Percentiles rank a stretch among this genome's conserved stretches.
Conservation (phyloP, 768 basidiomycete genomes). For the Lactifluus rugatus region DNA sequence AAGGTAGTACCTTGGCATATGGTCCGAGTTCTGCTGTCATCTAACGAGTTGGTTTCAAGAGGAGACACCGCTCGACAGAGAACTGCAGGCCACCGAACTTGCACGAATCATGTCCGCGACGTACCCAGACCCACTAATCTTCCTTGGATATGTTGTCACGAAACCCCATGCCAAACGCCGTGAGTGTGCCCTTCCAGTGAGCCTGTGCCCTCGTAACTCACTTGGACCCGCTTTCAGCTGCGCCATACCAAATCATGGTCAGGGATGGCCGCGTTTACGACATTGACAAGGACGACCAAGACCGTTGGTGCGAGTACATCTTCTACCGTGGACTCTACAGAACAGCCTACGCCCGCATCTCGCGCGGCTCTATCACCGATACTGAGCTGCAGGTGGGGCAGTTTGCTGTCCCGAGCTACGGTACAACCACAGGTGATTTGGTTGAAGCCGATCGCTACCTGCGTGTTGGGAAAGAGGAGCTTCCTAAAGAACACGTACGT, state of each 20-base stretch:
- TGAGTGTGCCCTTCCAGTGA: conserved; percentile 28
- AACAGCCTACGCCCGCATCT: conserved; percentile 74
- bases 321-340: conserved; percentile 72
- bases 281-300: conserved; percentile 61
- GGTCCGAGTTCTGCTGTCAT: not conserved
- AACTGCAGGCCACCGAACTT: conserved; percentile 72
- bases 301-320: conserved; percentile 89
- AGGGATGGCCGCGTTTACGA: conserved; percentile 74
- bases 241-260: conserved; percentile 67
- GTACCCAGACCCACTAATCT: conserved; percentile 65
- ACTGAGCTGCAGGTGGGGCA: conserved; percentile 86
- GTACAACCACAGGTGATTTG: conserved; percentile 44
- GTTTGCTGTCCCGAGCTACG: conserved; percentile 63
- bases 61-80: conserved; percentile 82
- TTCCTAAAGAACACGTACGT: conserved; percentile 56
- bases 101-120: conserved; percentile 67
- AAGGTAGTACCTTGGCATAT: conserved; percentile 41
- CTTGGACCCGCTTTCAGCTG: conserved; percentile 34
- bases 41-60: conserved; percentile 34
- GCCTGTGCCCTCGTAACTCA: not conserved
- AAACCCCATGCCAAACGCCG: conserved; percentile 53
- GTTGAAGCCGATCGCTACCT: conserved; percentile 54
- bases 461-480: conserved; percentile 53
- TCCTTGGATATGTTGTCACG: conserved; percentile 75
- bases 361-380: conserved; percentile 77